Evolutionary conservation across 1,284 basidiomycete genomes (phyloP).

Genomic region (Microbotryum violaceum): DNA sequence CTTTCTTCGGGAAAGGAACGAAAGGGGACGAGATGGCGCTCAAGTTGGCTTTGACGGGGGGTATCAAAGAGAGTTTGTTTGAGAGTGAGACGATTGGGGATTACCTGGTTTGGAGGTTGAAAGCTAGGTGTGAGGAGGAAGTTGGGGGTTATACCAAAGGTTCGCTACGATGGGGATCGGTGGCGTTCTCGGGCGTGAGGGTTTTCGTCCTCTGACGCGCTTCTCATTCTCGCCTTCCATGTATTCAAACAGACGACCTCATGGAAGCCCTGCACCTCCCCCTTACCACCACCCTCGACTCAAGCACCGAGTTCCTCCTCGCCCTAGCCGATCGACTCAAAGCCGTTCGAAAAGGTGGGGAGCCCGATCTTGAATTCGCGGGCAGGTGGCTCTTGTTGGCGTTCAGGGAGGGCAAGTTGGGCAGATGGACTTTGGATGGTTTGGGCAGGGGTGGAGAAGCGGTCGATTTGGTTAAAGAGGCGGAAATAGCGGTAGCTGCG

Average conservation of each 20-base stretch:
- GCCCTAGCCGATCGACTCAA: slow-evolving; percentile 64
- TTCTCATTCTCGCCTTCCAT: not conserved
- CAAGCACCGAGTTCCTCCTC: slow-evolving; percentile 58
- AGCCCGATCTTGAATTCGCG: slow-evolving; percentile 60
- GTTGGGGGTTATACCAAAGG: slow-evolving; percentile 44
- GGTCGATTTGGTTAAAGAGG: slow-evolving; percentile 18
- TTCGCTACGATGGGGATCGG: slow-evolving; percentile 42
- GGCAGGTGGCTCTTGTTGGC: slow-evolving; percentile 71
- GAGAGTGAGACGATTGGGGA: slow-evolving; percentile 74
- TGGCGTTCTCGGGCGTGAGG: not conserved
- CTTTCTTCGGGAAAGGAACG: slow-evolving; percentile 79
- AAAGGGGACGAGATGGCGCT: slow-evolving; percentile 81
- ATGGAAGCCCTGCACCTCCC: slow-evolving; percentile 26
- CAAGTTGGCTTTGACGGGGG: slow-evolving; percentile 87
- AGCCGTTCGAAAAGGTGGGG: slow-evolving; percentile 70
- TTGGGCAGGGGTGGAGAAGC: slow-evolving; percentile 45
- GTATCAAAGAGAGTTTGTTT: slow-evolving; percentile 89
- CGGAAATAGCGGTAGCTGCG: slow-evolving; percentile 7
- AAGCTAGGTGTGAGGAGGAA: slow-evolving; percentile 54
- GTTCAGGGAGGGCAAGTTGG: slow-evolving; percentile 65
- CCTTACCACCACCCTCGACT: slow-evolving; percentile 50
- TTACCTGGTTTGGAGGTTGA: slow-evolving; percentile 82
- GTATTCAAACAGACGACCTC: slow-evolving; percentile 19
- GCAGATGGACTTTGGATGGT: slow-evolving; percentile 47
- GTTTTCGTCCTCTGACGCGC: no score